Percentiles rank a stretch among this genome's conserved stretches.
Evolutionary conservation across 2,329 filamentous ascomycete species (phyloP).

Genomic region (Fusarium odoratissimum): DNA sequence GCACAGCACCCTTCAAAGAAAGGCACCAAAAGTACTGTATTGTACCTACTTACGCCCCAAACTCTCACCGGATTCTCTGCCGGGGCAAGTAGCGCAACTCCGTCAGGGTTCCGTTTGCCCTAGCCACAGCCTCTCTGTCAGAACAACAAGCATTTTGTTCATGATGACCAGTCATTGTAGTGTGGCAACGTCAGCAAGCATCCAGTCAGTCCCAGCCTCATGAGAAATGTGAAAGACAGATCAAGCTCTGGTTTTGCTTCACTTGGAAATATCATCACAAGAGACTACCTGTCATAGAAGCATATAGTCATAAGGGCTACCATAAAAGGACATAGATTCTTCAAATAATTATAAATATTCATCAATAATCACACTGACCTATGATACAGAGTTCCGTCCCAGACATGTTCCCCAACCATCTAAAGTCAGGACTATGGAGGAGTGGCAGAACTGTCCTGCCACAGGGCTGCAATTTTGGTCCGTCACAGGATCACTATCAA

Average conservation of each 20-base stretch:
- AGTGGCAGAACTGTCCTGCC: slow-evolving; percentile 8
- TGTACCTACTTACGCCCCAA: slow-evolving; percentile 14
- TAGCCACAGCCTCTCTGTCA: slow-evolving; percentile 28
- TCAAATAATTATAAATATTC: not conserved
- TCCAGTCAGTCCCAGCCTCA: slow-evolving; percentile 6
- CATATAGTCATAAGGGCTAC: not conserved
- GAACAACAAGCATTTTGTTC: slow-evolving; percentile 24
- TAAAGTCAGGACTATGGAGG: not conserved
- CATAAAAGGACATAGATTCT: not conserved
- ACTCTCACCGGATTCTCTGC: slow-evolving; percentile 15
- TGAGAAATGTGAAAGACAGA: not conserved
- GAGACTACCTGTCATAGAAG: not conserved
- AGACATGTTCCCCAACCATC: not conserved
- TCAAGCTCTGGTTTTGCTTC: not conserved
- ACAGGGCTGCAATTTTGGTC: slow-evolving; percentile 44
- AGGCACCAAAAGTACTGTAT: not conserved
- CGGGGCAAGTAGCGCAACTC: slow-evolving; percentile 28
- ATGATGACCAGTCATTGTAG: slow-evolving; percentile 7
- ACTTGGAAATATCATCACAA: not conserved
- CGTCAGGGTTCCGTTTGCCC: slow-evolving; percentile 15
- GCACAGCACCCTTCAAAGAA: slow-evolving; percentile 3
- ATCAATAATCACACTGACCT: not conserved
- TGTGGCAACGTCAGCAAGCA: slow-evolving; percentile 34
- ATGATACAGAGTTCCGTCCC: not conserved
- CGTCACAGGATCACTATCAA: slow-evolving; percentile 41